phyloP scores from a whole-genome alignment of 108 stramenopile species.

The Epithemia pelagica region DNA sequence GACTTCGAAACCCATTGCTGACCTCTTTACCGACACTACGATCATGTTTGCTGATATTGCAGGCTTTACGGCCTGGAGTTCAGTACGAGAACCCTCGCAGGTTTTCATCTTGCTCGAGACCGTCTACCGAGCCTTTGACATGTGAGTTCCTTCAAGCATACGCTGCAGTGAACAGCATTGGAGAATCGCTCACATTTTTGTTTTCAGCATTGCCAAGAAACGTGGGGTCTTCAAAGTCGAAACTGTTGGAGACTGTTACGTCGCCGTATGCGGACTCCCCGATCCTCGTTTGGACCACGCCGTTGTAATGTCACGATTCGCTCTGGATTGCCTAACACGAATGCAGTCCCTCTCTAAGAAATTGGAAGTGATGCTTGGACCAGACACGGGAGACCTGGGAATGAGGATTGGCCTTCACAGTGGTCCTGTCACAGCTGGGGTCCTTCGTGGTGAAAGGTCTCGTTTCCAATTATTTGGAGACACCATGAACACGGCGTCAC shows the following conservation, averaged over 20 bases:
- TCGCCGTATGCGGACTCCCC: constrained; percentile 54
- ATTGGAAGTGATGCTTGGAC: constrained; percentile 29
- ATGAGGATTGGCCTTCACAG: constrained; percentile 47
- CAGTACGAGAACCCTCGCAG: constrained; percentile 18
- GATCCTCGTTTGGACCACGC: constrained; percentile 46
- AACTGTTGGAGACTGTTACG: constrained; percentile 45
- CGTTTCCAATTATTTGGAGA: constrained; percentile 55
- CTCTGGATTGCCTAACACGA: constrained; percentile 32
- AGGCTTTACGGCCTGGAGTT: constrained; percentile 12
- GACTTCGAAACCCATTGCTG: constrained; percentile 8
- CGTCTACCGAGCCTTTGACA: constrained; percentile 23
- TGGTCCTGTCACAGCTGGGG: constrained; percentile 51
- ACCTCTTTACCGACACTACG: constrained; percentile 6
- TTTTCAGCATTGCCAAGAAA: constrained; percentile 19
- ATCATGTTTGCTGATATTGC: constrained; percentile 6
- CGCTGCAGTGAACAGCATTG: too few relatives aligned
- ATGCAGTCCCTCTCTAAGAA: constrained; percentile 26
- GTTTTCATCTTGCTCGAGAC: constrained; percentile 28
- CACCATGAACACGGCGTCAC: constrained; percentile 50
- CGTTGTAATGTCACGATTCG: constrained; percentile 30
- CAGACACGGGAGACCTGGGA: constrained; percentile 37
- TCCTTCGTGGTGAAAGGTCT: constrained; percentile 44
- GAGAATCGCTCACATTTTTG: too few relatives aligned
- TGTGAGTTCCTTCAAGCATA: too few relatives aligned
- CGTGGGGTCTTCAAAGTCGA: constrained; percentile 20